Evolutionary conservation across 2,329 filamentous ascomycete genomes (phyloP).

Genomic region (Cadophora malorum): DNA sequence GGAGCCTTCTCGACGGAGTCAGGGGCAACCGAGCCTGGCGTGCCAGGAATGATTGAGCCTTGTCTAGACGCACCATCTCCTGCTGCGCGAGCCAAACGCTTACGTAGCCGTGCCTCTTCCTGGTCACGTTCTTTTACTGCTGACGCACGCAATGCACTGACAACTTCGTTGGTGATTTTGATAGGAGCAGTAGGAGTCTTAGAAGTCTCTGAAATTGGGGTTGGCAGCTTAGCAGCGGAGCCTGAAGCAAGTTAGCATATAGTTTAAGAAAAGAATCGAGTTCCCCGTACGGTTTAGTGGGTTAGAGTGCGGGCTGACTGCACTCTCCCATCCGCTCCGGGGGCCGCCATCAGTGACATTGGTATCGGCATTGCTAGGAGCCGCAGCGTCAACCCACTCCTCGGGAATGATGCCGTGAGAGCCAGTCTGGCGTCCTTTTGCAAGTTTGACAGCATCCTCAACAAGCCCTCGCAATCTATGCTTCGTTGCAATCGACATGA

Average conservation of each 20-base stretch:
- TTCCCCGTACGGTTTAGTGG: conserved; percentile 64
- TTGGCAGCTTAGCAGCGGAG: conserved; percentile 50
- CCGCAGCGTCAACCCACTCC: conserved; percentile 77
- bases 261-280: conserved; percentile 19
- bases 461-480: conserved; percentile 78
- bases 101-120: conserved; percentile 75
- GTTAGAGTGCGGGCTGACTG: conserved; percentile 60
- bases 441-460: conserved; percentile 76
- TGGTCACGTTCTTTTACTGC: conserved; percentile 70
- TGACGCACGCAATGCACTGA: conserved; percentile 62
- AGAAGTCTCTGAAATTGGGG: conserved; percentile 55
- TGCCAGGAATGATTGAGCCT: conserved; percentile 59
- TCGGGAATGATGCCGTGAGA: conserved; percentile 80
- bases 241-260: conserved; percentile 42
- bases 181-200: conserved; percentile 53
- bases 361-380: conserved; percentile 49
- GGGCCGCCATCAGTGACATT: conserved; percentile 38
- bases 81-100: conserved; percentile 68
- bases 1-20: conserved; percentile 72
- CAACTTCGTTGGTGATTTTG: conserved; percentile 51
- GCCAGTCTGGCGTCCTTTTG: conserved; percentile 74
- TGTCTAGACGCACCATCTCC: conserved; percentile 56
- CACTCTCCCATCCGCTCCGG: conserved; percentile 53
- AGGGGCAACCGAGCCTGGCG: conserved; percentile 66
- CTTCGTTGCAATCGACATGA: conserved; percentile 83